These are phyloP conservation scores for Trichophyton benhamiae DNA, from an alignment of 2,329 filamentous ascomycete species.

Conservation along the genomic window DNA sequence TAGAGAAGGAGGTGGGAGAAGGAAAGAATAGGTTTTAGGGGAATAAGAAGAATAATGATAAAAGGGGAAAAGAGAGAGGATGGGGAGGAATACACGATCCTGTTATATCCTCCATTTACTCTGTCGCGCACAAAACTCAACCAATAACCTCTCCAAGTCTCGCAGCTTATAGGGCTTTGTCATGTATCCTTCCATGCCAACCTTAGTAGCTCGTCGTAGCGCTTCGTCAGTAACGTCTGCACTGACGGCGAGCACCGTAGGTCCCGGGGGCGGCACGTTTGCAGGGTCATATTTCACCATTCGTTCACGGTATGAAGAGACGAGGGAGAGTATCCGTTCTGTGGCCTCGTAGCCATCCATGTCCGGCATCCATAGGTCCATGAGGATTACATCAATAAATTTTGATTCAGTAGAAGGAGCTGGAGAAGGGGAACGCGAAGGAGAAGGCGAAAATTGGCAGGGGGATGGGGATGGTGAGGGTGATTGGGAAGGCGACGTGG, in stretches of 20 bases:
- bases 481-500: neutral
- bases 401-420: constrained; percentile 16
- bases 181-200: constrained; percentile 57
- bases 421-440: neutral
- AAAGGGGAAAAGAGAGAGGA: neutral
- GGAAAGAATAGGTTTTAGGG: neutral
- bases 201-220: constrained; percentile 46
- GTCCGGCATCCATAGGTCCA: constrained; percentile 67
- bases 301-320: constrained; percentile 26
- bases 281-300: constrained; percentile 6
- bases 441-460: neutral
- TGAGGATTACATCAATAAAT: constrained; percentile 52
- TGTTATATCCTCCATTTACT: neutral
- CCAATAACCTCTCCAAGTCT: constrained; percentile 50
- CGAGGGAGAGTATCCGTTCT: constrained; percentile 46
- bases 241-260: constrained; percentile 49
- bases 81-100: no score
- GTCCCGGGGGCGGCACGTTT: constrained; percentile 21
- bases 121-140: constrained; percentile 31
- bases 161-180: constrained; percentile 54
- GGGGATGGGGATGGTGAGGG: neutral
- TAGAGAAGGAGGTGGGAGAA: neutral
- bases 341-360: constrained; percentile 63
- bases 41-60: neutral
- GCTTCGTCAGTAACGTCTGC: constrained; percentile 56